These are phyloP conservation scores for Myxozyma lipomycoides DNA, from an alignment of 805 yeast genomes.

Conservation along the genomic window DNA sequence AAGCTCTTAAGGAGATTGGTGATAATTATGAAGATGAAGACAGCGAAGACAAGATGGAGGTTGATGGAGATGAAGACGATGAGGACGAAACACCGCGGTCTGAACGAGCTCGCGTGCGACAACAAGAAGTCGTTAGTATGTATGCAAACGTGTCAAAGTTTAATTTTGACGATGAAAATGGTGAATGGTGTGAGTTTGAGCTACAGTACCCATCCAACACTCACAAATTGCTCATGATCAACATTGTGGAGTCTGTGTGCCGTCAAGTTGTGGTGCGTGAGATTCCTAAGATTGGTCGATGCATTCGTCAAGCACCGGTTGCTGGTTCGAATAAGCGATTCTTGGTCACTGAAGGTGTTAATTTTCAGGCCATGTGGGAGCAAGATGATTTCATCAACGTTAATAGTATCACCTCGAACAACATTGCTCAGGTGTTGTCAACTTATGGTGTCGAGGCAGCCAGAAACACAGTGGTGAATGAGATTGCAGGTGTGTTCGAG, in stretches of 20 bases:
- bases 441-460: conserved; percentile 99
- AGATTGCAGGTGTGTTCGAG: conserved; percentile 91
- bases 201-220: conserved; percentile 78
- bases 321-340: conserved; percentile 45
- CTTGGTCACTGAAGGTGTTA: conserved; percentile 95
- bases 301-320: conserved; percentile 39
- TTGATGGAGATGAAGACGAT: conserved; percentile 43
- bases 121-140: conserved; percentile 69
- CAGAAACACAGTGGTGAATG: conserved; percentile 92
- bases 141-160: conserved; percentile 73
- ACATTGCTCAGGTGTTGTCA: conserved; percentile 79
- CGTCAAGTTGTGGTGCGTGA: conserved; percentile 89
- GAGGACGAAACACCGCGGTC: conserved; percentile 46
- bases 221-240: conserved; percentile 94
- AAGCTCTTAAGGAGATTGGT: conserved; percentile 80
- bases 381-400: conserved; percentile 90
- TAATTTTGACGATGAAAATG: conserved; percentile 82
- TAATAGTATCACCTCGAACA: conserved; percentile 85
- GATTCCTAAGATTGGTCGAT: conserved; percentile 85
- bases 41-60: conserved; percentile 40
- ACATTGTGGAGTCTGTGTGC: conserved; percentile 88
- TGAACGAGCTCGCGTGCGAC: conserved; percentile 74
- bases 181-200: conserved; percentile 91
- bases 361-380: conserved; percentile 97
- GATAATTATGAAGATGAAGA: conserved; percentile 69